phyloP scores from a whole-genome alignment of 202 grass and related monocot species.

The Setaria viridis region DNA sequence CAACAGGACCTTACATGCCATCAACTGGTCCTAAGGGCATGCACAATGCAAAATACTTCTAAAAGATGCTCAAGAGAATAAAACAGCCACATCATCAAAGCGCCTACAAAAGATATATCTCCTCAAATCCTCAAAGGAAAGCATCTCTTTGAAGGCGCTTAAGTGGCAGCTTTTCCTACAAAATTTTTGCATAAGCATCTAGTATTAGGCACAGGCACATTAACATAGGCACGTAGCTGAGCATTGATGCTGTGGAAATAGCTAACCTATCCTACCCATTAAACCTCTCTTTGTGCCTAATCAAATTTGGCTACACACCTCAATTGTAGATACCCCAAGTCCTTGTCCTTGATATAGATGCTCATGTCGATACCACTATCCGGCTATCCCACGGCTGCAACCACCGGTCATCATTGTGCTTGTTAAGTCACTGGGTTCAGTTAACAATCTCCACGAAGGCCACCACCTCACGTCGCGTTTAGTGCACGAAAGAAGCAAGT shows the following conservation, averaged over 20 bases:
- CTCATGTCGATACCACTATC: background rate
- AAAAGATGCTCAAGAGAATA: background rate
- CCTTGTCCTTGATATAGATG: background rate
- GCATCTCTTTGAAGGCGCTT: background rate
- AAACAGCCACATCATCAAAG: background rate
- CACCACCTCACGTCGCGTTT: conserved; percentile 48
- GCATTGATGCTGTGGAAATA: background rate
- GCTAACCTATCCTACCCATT: background rate
- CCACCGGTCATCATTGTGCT: conserved; percentile 38
- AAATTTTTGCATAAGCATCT: background rate
- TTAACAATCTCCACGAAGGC: conserved; percentile 31
- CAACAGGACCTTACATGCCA: background rate
- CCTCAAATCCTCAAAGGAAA: background rate
- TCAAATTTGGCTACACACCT: background rate
- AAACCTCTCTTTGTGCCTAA: background rate
- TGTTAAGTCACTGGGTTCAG: background rate
- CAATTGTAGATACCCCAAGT: background rate
- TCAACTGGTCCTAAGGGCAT: background rate
- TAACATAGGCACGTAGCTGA: background rate
- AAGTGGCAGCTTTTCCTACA: background rate
- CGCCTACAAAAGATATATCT: background rate
- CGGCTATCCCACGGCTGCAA: background rate
- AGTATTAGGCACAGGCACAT: no score
- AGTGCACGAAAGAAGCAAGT: conserved; percentile 61
- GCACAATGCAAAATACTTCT: background rate